Percentiles rank a stretch among this genome's conserved stretches.
These are phyloP conservation scores for Epicoccum sorghinum DNA, from an alignment of 2,329 filamentous ascomycete species.

Conservation along the genomic window DNA sequence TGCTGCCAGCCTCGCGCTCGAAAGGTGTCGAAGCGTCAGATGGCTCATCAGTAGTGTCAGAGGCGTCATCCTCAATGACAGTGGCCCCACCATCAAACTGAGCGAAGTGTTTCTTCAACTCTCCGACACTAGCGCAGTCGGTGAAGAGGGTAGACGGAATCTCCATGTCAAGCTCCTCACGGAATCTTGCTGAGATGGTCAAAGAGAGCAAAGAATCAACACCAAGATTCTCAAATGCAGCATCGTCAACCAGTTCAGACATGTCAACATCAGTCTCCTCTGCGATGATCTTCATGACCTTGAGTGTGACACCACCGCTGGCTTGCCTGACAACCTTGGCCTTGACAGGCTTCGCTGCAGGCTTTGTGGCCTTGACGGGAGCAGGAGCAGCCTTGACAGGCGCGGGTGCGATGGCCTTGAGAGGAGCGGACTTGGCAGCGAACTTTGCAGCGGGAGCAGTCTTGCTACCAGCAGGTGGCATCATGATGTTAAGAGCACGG, in stretches of 20 bases:
- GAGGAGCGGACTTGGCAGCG: constrained; percentile 42
- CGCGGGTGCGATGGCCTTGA: constrained; percentile 44
- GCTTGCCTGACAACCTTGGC: constrained; percentile 55
- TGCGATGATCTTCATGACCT: constrained; percentile 70
- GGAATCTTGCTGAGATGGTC: constrained; percentile 66
- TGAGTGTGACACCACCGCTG: constrained; percentile 55
- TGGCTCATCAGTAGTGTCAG: constrained; percentile 48
- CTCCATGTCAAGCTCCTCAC: constrained; percentile 65
- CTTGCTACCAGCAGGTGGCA: constrained; percentile 63
- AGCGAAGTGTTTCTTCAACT: constrained; percentile 63
- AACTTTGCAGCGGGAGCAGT: constrained; percentile 39
- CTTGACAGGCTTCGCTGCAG: constrained; percentile 58
- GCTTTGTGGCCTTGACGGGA: constrained; percentile 55
- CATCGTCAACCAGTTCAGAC: constrained; percentile 64
- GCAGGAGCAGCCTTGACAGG: constrained; percentile 46
- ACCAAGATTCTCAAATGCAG: constrained; percentile 66
- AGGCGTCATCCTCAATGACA: constrained; percentile 48
- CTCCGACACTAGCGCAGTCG: constrained; percentile 64
- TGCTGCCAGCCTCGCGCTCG: constrained; percentile 50
- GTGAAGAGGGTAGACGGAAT: constrained; percentile 65
- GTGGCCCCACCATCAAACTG: constrained; percentile 52
- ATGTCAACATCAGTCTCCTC: constrained; percentile 67
- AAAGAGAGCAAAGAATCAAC: constrained; percentile 67
- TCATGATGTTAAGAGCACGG: constrained; percentile 68
- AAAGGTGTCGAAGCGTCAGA: constrained; percentile 52